Conservation (phyloP, 768 basidiomycete genomes). For the Lactarius tabidus region DNA sequence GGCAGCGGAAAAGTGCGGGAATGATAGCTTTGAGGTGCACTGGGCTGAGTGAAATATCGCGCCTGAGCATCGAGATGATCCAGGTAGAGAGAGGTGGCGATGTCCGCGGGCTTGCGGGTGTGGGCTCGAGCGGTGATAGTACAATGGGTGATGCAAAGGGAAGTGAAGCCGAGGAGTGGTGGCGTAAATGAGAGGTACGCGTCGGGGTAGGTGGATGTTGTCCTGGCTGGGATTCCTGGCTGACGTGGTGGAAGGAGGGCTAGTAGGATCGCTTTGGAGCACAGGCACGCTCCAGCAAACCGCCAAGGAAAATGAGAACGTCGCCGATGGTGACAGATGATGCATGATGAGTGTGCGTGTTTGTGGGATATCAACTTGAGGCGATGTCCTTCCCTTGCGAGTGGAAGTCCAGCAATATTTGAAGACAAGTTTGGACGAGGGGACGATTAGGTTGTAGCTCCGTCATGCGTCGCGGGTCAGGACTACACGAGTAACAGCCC, state of each 20-base stretch:
- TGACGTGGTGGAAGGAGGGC: conserved; percentile 29
- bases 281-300: conserved; percentile 50
- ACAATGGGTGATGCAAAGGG: conserved; percentile 37
- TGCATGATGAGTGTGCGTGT: too few relatives aligned
- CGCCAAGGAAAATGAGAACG: conserved; percentile 59
- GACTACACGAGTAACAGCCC: conserved; percentile 71
- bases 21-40: conserved; percentile 52
- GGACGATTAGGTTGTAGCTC: conserved; percentile 43
- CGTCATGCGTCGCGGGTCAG: conserved; percentile 74
- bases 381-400: conserved; percentile 82
- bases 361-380: too few relatives aligned
- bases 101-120: conserved; percentile 52
- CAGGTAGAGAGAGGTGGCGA: conserved; percentile 62
- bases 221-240: conserved; percentile 28
- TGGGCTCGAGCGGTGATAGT: conserved; percentile 29
- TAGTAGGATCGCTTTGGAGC: conserved; percentile 22
- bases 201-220: conserved; percentile 27
- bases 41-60: conserved; percentile 55
- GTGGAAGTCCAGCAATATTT: conserved; percentile 89
- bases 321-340: conserved; percentile 48
- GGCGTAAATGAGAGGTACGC: conserved; percentile 46
- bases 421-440: conserved; percentile 77
- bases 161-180: conserved; percentile 58
- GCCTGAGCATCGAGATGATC: conserved; percentile 58
- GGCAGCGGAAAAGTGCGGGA: conserved; percentile 66